Percentiles rank a stretch among this genome's conserved stretches.
These are phyloP conservation scores for Wallemia mellicola DNA, from an alignment of 1,284 basidiomycete species.

Conservation along the genomic window DNA sequence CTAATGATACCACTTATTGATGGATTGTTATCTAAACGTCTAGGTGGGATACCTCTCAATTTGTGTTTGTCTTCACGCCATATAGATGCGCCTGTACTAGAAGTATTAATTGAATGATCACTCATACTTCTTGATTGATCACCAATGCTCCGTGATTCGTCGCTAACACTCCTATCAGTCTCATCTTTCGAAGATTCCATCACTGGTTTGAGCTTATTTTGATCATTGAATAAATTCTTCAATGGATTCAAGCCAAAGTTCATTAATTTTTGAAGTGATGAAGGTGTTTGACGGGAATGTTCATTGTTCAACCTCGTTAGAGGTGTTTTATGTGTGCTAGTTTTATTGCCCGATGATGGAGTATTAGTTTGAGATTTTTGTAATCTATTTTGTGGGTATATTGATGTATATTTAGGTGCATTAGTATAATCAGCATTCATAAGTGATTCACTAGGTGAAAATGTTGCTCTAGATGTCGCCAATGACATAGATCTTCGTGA, in stretches of 20 bases:
- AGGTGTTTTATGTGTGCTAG: neutral
- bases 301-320: neutral
- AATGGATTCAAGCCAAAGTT: neutral
- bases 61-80: neutral
- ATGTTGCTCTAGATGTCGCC: neutral
- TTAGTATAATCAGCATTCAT: neutral
- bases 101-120: neutral
- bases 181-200: too few relatives aligned
- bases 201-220: neutral
- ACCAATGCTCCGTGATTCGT: too few relatives aligned
- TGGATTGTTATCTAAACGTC: neutral
- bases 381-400: neutral
- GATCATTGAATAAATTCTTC: neutral
- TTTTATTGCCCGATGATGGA: too few relatives aligned
- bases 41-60: neutral
- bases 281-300: neutral
- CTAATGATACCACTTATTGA: too few relatives aligned
- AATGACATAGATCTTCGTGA: neutral
- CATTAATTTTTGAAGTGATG: neutral
- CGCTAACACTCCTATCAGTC: neutral
- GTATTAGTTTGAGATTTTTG: too few relatives aligned
- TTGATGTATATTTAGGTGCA: neutral
- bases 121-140: neutral
- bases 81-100: neutral
- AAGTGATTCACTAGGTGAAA: neutral